A percentile compares a stretch with the other conserved stretches of the same genome.
Evolutionary conservation across 768 basidiomycete species (phyloP).

Genomic region (Pleurotus citrinopileatus): DNA sequence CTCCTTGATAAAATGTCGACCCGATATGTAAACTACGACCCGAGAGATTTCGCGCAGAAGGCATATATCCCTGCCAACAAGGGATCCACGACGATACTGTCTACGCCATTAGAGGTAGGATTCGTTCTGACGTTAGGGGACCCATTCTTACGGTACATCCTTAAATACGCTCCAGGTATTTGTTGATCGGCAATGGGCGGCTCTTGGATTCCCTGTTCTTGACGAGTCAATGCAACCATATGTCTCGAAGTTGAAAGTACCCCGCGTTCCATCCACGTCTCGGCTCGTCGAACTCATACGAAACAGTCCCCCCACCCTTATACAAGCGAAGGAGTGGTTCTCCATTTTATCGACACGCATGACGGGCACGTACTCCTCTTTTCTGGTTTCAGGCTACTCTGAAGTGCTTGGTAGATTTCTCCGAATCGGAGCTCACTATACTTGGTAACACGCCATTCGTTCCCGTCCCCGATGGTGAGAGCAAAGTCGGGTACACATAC

Average conservation of each 20-base stretch:
- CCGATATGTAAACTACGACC: conserved; percentile 59
- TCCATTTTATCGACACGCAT: conserved; percentile 61
- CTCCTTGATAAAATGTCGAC: conserved; percentile 69
- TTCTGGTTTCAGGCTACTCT: background rate
- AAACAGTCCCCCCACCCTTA: conserved; percentile 53
- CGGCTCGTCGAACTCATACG: conserved; percentile 58
- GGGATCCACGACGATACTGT: conserved; percentile 49
- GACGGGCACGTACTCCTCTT: conserved; percentile 39
- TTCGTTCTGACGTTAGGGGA: background rate
- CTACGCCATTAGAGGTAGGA: conserved; percentile 61
- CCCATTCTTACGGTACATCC: background rate
- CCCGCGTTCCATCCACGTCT: conserved; percentile 62
- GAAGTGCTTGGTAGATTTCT: conserved; percentile 48
- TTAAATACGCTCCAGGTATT: conserved; percentile 52
- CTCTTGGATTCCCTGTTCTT: conserved; percentile 75
- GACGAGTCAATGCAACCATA: conserved; percentile 50
- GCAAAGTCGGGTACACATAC: conserved; percentile 24
- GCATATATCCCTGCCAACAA: conserved; percentile 79
- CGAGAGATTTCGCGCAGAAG: conserved; percentile 50
- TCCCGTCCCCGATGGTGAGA: conserved; percentile 49
- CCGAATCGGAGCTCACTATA: conserved; percentile 45
- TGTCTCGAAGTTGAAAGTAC: conserved; percentile 64
- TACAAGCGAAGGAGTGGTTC: conserved; percentile 65
- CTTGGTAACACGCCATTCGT: conserved; percentile 66
- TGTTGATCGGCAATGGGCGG: conserved; percentile 60